These are phyloP conservation scores for Solanum pinnatisectum DNA, from an alignment of 257 asterid species.

Conservation along the genomic window DNA sequence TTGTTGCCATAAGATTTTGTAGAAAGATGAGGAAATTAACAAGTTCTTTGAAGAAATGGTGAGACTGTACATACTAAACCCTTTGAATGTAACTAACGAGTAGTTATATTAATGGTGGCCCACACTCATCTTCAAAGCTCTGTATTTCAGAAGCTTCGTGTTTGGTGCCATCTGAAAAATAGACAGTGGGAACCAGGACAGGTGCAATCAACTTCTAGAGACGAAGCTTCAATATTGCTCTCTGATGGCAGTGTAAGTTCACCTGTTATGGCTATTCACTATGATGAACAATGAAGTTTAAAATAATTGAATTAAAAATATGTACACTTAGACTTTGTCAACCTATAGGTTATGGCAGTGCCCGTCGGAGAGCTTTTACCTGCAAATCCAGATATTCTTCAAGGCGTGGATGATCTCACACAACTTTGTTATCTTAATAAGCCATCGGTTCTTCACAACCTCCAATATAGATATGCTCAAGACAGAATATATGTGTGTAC, in stretches of 20 bases:
- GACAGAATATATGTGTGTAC: constrained; percentile 69
- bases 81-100: neutral
- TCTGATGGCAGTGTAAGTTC: constrained; percentile 65
- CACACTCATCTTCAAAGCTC: constrained; percentile 1
- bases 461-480: constrained; percentile 53
- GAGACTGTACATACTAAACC: too few relatives aligned
- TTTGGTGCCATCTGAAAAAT: constrained; percentile 60
- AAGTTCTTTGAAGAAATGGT: too few relatives aligned
- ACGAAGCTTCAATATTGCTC: constrained; percentile 52
- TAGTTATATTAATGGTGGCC: constrained; percentile 1
- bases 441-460: constrained; percentile 90
- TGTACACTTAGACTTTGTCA: constrained; percentile 8
- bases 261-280: constrained; percentile 6
- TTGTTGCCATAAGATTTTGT: too few relatives aligned
- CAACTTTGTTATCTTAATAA: constrained; percentile 83
- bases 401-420: constrained; percentile 80
- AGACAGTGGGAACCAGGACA: constrained; percentile 66
- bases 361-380: constrained; percentile 55
- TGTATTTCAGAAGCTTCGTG: constrained; percentile 57
- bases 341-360: constrained; percentile 50
- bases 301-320: neutral
- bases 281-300: neutral
- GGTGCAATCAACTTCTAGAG: constrained; percentile 69
- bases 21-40: too few relatives aligned
- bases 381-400: constrained; percentile 88